Evolutionary conservation across 139 green algal species (phyloP).

Genomic region (Gonium pectorale): DNA sequence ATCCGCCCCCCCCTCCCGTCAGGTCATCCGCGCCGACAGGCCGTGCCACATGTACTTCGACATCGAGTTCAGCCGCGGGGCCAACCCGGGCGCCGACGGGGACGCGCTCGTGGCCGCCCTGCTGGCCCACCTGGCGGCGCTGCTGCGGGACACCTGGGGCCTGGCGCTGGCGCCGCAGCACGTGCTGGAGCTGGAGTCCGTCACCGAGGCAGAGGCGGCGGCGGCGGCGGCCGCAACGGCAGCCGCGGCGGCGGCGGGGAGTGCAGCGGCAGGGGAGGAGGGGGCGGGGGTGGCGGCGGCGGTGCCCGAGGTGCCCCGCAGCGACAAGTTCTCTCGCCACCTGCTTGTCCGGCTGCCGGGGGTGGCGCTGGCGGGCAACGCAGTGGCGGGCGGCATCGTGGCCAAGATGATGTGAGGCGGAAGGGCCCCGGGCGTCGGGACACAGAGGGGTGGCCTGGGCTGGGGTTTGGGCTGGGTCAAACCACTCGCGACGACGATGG

Average conservation of each 20-base stretch:
- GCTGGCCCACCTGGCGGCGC: slow-evolving; percentile 45
- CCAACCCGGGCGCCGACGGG: slow-evolving; percentile 74
- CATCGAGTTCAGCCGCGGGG: slow-evolving; percentile 75
- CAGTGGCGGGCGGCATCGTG: slow-evolving; percentile 48
- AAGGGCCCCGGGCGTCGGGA: too few species aligned
- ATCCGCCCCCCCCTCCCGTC: not conserved
- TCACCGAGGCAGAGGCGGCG: slow-evolving; percentile 42
- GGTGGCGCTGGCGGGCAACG: slow-evolving; percentile 72
- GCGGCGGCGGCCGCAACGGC: slow-evolving; percentile 2
- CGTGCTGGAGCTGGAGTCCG: slow-evolving; percentile 83
- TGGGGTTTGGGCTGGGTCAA: too few species aligned
- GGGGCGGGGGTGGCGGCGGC: not conserved
- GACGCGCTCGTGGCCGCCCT: slow-evolving; percentile 71
- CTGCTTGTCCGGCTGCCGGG: slow-evolving; percentile 78
- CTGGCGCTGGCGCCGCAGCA: too few species aligned
- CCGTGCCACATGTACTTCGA: slow-evolving; percentile 95
- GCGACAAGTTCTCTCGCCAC: slow-evolving; percentile 87
- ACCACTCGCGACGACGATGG: too few species aligned
- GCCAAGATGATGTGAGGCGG: slow-evolving; percentile 28
- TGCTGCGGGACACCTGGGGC: slow-evolving; percentile 45
- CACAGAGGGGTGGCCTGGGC: too few species aligned
- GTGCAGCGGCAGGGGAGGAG: slow-evolving; percentile 3
- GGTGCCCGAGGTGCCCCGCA: not conserved
- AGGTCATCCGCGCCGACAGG: slow-evolving; percentile 71
- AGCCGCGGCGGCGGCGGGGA: not conserved